Evolutionary conservation across 208 protist species (phyloP), one percentile per base, ranked within the genome.

Genomic region (Novymonas esmeraldas): DNA sequence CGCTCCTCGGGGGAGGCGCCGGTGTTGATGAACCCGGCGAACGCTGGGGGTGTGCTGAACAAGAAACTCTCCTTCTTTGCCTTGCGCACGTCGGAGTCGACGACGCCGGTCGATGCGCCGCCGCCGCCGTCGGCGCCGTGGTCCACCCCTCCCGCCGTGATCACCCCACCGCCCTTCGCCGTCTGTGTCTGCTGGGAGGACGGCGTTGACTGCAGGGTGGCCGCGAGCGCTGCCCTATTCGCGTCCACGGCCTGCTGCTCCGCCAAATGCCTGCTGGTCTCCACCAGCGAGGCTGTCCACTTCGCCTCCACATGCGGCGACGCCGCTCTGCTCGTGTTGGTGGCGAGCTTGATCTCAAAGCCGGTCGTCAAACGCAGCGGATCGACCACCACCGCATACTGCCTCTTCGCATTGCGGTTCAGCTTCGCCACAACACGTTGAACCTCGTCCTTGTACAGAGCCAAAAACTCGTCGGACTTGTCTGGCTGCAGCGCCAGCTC

Each of bases 31-130:
- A 94, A 94, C 1, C 85, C 89, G 3, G 85, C 84, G 55, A 94
- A 92, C 62, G 84, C 81, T 2, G 89, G 89, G 22, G 89, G 89
- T 6, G 89, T 94, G 54, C 74, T 82, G 50, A 94, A 94, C 16
- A 90, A 39, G 42, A 70, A 72, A 46, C 76, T 82, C 48, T 78
- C 63, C 33, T 81, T 70, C 33, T 82, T 72, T 3, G 45, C 57
- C 29, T 72, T 73, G 6, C 64, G 55, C 24, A 71, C 72, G 41
- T 70, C 58, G 20, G 72, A 78, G 46, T 78, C 72, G 16, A 68
- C 39, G 20, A 54, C 64, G 31, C 59, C 52, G 20, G 51, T 55
- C 22, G 59, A 73, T 9, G 52, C 51, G 22, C 36, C 41, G 9
- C 49, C 51, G 22, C 36, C 41, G 9, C 49, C 58, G 2, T 14